Percentiles rank a stretch among this genome's conserved stretches.
phyloP scores from a whole-genome alignment of 192 early-diverging fungal genomes.

The Backusella morwellensis region DNA sequence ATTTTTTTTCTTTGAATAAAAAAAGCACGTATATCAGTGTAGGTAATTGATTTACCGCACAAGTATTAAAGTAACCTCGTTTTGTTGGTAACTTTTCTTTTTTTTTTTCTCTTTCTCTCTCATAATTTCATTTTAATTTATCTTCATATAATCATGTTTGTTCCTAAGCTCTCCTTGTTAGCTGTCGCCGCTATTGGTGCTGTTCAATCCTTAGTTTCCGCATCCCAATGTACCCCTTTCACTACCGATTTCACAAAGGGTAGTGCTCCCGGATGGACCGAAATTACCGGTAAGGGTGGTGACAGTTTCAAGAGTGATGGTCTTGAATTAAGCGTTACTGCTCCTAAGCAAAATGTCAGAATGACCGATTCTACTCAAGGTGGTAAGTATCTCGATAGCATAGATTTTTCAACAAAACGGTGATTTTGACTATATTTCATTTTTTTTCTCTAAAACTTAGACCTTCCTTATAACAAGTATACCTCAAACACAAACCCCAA shows the following conservation, averaged over 20 bases:
- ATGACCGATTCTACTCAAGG: not conserved
- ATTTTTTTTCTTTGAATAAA: not conserved
- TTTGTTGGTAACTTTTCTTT: not conserved
- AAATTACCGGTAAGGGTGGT: not conserved
- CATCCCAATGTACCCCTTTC: not conserved
- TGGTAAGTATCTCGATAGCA: not conserved
- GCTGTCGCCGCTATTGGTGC: not conserved
- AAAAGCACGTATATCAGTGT: not conserved
- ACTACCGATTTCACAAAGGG: not conserved
- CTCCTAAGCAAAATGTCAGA: not conserved
- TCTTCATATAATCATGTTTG: not conserved
- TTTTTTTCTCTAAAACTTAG: not conserved
- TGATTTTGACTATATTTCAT: not conserved
- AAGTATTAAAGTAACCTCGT: not conserved
- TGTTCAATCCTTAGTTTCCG: not conserved
- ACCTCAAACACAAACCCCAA: slow-evolving; percentile 25
- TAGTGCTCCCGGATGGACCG: not conserved
- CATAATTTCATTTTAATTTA: not conserved
- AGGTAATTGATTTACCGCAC: not conserved
- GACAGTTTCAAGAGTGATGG: not conserved
- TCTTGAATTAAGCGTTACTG: not conserved
- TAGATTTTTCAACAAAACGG: not conserved
- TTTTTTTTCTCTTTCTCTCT: not conserved
- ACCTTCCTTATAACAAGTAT: slow-evolving; percentile 11
- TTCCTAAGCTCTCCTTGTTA: not conserved